Conservation (phyloP, 2,329 filamentous ascomycete species). For the Lanzia echinophila region DNA sequence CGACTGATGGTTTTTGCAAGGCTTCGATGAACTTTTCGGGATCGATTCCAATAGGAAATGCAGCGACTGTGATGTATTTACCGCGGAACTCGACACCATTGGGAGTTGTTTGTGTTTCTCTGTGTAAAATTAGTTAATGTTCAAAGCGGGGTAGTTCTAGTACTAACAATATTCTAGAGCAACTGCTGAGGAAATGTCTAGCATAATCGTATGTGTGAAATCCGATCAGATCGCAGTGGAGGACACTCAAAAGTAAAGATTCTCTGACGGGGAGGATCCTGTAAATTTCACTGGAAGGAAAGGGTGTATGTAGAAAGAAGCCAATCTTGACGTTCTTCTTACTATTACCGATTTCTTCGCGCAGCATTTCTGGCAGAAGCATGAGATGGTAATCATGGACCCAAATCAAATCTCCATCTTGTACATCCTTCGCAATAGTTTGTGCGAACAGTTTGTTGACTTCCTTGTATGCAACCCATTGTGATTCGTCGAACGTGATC, state of each 20-base stretch:
- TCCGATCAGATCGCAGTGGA: constrained; percentile 91
- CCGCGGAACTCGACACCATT: constrained; percentile 90
- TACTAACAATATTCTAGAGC: constrained; percentile 79
- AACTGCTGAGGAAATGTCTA: constrained; percentile 94
- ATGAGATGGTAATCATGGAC: constrained; percentile 98
- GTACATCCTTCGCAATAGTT: constrained; percentile 76
- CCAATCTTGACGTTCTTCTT: constrained; percentile 95
- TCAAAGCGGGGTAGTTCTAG: not conserved
- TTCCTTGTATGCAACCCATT: constrained; percentile 88
- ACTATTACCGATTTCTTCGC: constrained; percentile 72
- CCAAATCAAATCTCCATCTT: constrained; percentile 94
- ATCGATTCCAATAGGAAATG: constrained; percentile 96
- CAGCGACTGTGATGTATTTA: constrained; percentile 83
- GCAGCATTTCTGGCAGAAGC: constrained; percentile 91
- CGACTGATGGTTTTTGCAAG: constrained; percentile 75
- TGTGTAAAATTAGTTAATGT: constrained; percentile 21
- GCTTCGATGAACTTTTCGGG: constrained; percentile 93
- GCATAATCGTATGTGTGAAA: constrained; percentile 99
- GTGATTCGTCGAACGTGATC: constrained; percentile 93
- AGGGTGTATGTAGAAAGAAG: constrained; percentile 96
- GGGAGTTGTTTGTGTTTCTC: constrained; percentile 70
- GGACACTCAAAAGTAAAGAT: constrained; percentile 75
- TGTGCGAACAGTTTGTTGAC: constrained; percentile 91
- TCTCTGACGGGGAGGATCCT: constrained; percentile 90
- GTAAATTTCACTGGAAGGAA: constrained; percentile 95